Evolutionary conservation across 257 asterid genomes (phyloP).

Genomic region (Phtheirospermum japonicum): DNA sequence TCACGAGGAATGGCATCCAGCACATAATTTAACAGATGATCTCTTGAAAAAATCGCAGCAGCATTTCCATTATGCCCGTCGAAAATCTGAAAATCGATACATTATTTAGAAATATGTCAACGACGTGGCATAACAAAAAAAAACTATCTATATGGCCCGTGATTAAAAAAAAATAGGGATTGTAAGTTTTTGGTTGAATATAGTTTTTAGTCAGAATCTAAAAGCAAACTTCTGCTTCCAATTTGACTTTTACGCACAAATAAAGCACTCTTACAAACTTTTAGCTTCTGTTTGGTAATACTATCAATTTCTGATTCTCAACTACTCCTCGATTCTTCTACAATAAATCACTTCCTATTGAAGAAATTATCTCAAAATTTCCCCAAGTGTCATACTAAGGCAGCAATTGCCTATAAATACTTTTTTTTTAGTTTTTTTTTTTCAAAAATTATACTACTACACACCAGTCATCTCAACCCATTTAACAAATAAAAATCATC

Average conservation of each 20-base stretch:
- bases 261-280: neutral
- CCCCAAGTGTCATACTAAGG: too few relatives aligned
- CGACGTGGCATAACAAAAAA: neutral
- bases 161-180: neutral
- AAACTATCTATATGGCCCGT: neutral
- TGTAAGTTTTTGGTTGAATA: neutral
- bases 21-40: slow-evolving; percentile 53
- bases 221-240: neutral
- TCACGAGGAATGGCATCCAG: slow-evolving; percentile 67
- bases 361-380: neutral
- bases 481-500: too few relatives aligned
- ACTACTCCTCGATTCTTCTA: neutral
- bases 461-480: too few relatives aligned
- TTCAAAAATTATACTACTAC: too few relatives aligned
- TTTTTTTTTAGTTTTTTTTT: too few relatives aligned
- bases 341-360: neutral
- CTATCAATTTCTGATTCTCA: neutral
- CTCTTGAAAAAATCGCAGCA: slow-evolving; percentile 72
- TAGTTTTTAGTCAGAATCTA: neutral
- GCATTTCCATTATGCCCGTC: slow-evolving; percentile 86
- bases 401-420: too few relatives aligned
- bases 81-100: slow-evolving; percentile 44
- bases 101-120: neutral
- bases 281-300: neutral
- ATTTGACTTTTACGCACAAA: neutral